These are phyloP conservation scores for Penicillium sp. DNA, from an alignment of 2,329 filamentous ascomycete species.

Conservation along the genomic window DNA sequence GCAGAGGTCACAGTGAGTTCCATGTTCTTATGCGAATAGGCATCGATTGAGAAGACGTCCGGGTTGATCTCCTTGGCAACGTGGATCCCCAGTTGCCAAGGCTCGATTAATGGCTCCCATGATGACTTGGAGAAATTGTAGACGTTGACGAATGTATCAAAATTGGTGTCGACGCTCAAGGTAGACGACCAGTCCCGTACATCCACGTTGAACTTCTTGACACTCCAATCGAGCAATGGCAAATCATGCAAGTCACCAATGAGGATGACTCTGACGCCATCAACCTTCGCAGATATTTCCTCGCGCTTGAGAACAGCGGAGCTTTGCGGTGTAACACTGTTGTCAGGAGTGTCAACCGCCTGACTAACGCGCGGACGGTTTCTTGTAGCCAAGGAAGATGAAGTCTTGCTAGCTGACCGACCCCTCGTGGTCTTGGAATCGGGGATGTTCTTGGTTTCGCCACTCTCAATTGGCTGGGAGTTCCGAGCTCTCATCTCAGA, in stretches of 20 bases:
- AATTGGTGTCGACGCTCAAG: slow-evolving; percentile 80
- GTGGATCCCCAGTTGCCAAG: slow-evolving; percentile 92
- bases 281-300: slow-evolving; percentile 78
- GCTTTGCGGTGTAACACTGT: slow-evolving; percentile 39
- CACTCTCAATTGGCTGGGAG: slow-evolving; percentile 49
- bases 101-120: slow-evolving; percentile 95
- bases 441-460: slow-evolving; percentile 54
- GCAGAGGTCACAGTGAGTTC: slow-evolving; percentile 91
- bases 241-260: slow-evolving; percentile 96
- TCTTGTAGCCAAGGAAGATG: slow-evolving; percentile 45
- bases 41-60: slow-evolving; percentile 75
- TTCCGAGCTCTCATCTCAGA: slow-evolving; percentile 70
- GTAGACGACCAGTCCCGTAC: slow-evolving; percentile 89
- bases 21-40: slow-evolving; percentile 84
- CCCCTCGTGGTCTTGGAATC: slow-evolving; percentile 44
- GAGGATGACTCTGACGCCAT: slow-evolving; percentile 85
- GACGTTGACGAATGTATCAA: slow-evolving; percentile 92
- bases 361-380: slow-evolving; percentile 48
- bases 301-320: slow-evolving; percentile 65
- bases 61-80: slow-evolving; percentile 74
- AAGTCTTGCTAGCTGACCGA: slow-evolving; percentile 47
- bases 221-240: slow-evolving; percentile 87
- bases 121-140: slow-evolving; percentile 99
- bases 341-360: slow-evolving; percentile 36
- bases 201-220: slow-evolving; percentile 82